These are phyloP conservation scores for Talaromyces marneffei DNA, from an alignment of 2,329 filamentous ascomycete species.

Conservation along the genomic window DNA sequence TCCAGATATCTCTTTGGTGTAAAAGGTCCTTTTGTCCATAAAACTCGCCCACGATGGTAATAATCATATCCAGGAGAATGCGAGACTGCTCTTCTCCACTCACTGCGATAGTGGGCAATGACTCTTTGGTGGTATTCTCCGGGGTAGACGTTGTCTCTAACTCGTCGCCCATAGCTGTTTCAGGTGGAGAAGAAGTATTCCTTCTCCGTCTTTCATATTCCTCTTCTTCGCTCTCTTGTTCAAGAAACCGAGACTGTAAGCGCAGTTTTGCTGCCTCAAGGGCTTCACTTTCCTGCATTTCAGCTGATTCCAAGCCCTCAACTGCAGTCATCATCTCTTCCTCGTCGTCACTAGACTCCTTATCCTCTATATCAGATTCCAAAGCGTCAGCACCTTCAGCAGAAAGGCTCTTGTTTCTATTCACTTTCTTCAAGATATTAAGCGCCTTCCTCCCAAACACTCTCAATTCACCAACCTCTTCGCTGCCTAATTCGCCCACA, in stretches of 20 bases:
- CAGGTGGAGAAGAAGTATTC: slow-evolving; percentile 16
- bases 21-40: slow-evolving; percentile 86
- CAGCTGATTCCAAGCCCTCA: neutral
- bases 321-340: neutral
- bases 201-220: slow-evolving; percentile 25
- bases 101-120: slow-evolving; percentile 28
- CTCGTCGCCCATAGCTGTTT: neutral
- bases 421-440: slow-evolving; percentile 42
- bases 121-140: neutral
- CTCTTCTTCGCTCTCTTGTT: slow-evolving; percentile 21
- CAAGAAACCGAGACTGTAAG: slow-evolving; percentile 37
- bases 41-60: slow-evolving; percentile 79
- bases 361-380: slow-evolving; percentile 19
- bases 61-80: slow-evolving; percentile 84
- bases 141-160: neutral
- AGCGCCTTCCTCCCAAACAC: slow-evolving; percentile 73
- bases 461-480: slow-evolving; percentile 68
- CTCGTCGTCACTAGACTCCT: slow-evolving; percentile 1
- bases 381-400: slow-evolving; percentile 27
- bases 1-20: slow-evolving; percentile 60
- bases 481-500: slow-evolving; percentile 66
- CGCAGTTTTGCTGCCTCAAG: slow-evolving; percentile 49
- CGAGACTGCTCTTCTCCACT: slow-evolving; percentile 33
- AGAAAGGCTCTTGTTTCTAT: slow-evolving; percentile 36
- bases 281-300: neutral